Evolutionary conservation across 2,329 filamentous ascomycete genomes (phyloP).

Genomic region (Hymenoscyphus albidus): DNA sequence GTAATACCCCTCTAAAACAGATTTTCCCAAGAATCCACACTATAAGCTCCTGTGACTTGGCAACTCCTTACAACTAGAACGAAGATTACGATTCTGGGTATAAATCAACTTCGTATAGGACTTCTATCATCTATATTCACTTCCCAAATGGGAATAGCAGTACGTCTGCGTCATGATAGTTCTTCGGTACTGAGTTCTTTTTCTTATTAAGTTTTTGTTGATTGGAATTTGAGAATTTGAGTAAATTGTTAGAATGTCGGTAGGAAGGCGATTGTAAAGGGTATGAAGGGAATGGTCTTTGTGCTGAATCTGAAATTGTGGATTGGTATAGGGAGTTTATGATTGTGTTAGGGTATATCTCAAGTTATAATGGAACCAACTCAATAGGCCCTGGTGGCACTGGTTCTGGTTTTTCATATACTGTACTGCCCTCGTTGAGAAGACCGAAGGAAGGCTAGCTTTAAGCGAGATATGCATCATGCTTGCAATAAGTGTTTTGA

Average conservation of each 20-base stretch:
- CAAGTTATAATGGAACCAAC: neutral
- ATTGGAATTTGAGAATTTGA: neutral
- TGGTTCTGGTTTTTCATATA: neutral
- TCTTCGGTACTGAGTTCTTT: neutral
- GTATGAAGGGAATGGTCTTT: constrained; percentile 21
- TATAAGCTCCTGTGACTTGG: constrained; percentile 12
- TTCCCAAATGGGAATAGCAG: constrained; percentile 6
- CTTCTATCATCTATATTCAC: constrained; percentile 13
- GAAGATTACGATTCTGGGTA: constrained; percentile 16
- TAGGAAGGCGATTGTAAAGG: constrained; percentile 15
- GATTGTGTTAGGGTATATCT: neutral
- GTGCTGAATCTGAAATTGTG: constrained; percentile 14
- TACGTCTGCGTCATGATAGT: neutral
- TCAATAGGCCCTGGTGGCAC: neutral
- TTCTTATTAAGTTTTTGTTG: neutral
- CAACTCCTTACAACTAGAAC: constrained; percentile 12
- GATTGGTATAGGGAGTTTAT: constrained; percentile 2
- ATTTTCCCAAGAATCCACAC: constrained; percentile 12
- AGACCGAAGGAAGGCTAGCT: neutral
- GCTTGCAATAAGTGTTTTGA: neutral
- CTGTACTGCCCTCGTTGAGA: neutral
- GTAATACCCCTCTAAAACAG: too few species aligned
- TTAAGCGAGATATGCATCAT: neutral
- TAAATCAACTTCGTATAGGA: constrained; percentile 7
- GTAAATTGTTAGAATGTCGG: constrained; percentile 9